Evolutionary conservation across 192 early-diverging fungal genomes (phyloP), one percentile per base, ranked within the genome.

Genomic region (Gaertneriomyces semiglobifer): DNA sequence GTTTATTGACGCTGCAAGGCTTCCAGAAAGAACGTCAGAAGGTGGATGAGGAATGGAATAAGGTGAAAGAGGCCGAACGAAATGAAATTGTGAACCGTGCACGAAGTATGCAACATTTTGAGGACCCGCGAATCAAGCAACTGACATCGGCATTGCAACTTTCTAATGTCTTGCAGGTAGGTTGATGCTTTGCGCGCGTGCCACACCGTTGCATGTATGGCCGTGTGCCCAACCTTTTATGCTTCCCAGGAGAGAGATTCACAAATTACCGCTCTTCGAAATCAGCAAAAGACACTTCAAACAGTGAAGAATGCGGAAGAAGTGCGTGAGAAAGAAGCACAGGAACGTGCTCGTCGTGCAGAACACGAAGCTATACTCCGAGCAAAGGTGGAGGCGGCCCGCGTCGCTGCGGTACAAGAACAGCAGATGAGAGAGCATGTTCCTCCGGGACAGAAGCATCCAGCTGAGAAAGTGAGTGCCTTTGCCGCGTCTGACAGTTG

Each of bases 161-260:
- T 53, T 73, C 81, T 12, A 77, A 83, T 72, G 76, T 83, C 4
- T 53, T 83, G 8, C 52, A 76, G 63, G 77, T 77, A 64, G 18
- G 43, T 20, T 52, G 10, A 20, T 46, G 40, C 41, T 63, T 47
- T 41, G 18, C 18, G 38, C n/a, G n/a, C n/a, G 39, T 25, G 7
- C 38, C 42, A 47, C n/a, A 19, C 62, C 19, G 16, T 38, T 51
- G 11, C 10, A 41, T 14, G 6, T 55, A 2, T 48, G 9, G 12
- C 7, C 7, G 9, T 33, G 6, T 48, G 16, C 39, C 40, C 43
- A 38, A 60, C 38, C n/a, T 44, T 20, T 44, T 11, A 1, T 60
- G 16, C 48, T 63, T 47, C 6, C 7, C 62, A 81, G 79, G 80
- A 81, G 57, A 76, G 80, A 3, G 71, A 78, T 20, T 41, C 43